These are phyloP conservation scores for Pseudopyricularia javanii DNA, from an alignment of 2,329 filamentous ascomycete genomes.

Conservation along the genomic window DNA sequence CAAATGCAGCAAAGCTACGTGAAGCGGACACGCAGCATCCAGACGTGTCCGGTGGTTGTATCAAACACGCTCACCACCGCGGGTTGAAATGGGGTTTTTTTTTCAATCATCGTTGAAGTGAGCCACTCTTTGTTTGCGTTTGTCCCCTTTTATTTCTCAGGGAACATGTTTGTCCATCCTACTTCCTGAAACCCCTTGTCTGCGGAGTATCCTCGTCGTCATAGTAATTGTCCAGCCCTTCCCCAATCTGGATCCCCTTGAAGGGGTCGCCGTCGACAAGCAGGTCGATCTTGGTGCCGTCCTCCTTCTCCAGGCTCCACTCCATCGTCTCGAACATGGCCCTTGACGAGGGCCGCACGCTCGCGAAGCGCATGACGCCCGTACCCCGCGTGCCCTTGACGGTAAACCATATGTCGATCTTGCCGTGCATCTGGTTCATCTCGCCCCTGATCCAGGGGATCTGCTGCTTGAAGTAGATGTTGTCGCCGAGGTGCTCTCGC, in stretches of 20 bases:
- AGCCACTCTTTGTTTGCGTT: background rate
- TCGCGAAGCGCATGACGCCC: constrained; percentile 72
- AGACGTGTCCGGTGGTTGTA: background rate
- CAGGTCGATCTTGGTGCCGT: constrained; percentile 54
- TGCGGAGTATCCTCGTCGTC: constrained; percentile 20
- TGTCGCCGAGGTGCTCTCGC: constrained; percentile 69
- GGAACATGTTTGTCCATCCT: constrained; percentile 20
- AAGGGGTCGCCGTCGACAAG: constrained; percentile 65
- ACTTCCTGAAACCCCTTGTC: constrained; percentile 37
- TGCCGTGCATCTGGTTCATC: constrained; percentile 87
- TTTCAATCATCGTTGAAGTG: background rate
- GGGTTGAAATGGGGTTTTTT: background rate
- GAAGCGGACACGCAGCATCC: background rate
- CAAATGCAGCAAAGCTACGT: background rate
- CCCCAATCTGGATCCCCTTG: constrained; percentile 28
- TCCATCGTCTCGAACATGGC: constrained; percentile 73
- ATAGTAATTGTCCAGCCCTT: constrained; percentile 11
- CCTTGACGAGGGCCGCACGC: constrained; percentile 49
- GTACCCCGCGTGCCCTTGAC: constrained; percentile 66
- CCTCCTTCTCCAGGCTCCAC: constrained; percentile 69
- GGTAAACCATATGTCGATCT: constrained; percentile 76
- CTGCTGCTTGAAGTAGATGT: constrained; percentile 68
- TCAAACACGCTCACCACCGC: background rate
- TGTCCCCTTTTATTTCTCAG: background rate
- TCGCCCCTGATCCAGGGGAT: constrained; percentile 77